Base-by-base conservation (phyloP, 306 rosid genomes). In the Hippophae gyantsensis region DNA sequence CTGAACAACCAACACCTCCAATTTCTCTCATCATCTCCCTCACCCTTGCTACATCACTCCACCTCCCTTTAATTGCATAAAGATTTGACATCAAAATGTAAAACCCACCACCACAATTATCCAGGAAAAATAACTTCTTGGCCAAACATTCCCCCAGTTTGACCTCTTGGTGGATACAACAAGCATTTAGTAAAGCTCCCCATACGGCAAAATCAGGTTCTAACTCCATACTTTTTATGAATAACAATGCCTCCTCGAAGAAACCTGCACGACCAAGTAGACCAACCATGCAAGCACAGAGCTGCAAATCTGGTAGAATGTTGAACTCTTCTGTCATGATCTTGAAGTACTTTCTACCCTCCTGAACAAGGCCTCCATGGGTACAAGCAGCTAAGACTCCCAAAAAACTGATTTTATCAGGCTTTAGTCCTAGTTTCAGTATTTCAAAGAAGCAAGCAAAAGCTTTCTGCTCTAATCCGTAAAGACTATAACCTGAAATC, bases 41-140 rank as follows among this genome's bases (percentile, higher is more conserved):
- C 71, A 89, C 82, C 69, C 77, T 79, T 44, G 79, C 95, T 55
- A 81, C 95, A 62, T 89, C 92, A 61, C 72, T 76, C 92, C 97
- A 86, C 79, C 90, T 79, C 65, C 84, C 85, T 52, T 76, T 70
- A 40, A 56, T 63, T 3, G 89, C 95, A 71, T 86, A 86, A 58
- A 89, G 81, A 76, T 84, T 89, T 23, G 97, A 89, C 87, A 86
- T 78, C 65, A 76, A 64, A 48, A 85, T 81, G 57, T 79, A 86
- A 61, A 85, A 76, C 38, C 92, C 97, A 8, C 86, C 78, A 52
- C 76, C 83, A 52, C 41, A 71, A 66, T 59, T 7, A 71, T 83
- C 80, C 72, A 73, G 77, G 58, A 83, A 66, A 62, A 85, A 76
- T 41, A 85, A 42, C 48, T 79, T 78, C 70, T 79, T 86, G 1